Conservation (phyloP, 805 yeast species). For the Candida taoyuanica region DNA sequence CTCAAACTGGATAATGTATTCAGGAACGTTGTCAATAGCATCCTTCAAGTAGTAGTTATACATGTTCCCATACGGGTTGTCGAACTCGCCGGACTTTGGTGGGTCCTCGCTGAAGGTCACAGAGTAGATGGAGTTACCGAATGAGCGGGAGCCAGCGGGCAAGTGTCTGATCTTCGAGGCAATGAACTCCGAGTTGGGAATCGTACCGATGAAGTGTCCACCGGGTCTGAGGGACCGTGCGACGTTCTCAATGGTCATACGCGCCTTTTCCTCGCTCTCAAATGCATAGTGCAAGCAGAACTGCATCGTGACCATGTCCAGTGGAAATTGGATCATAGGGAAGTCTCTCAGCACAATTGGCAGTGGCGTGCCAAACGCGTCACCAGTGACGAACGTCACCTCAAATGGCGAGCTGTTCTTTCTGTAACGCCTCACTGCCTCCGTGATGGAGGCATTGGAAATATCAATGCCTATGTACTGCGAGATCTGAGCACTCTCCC, state of each 20-base stretch:
- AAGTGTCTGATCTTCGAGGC: constrained; percentile 57
- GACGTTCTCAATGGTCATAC: constrained; percentile 68
- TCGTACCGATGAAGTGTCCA: constrained; percentile 89
- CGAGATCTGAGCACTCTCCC: constrained; percentile 66
- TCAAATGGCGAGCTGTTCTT: constrained; percentile 58
- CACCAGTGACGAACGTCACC: constrained; percentile 87
- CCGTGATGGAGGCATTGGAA: constrained; percentile 80
- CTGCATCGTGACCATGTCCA: constrained; percentile 85
- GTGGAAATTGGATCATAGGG: constrained; percentile 67
- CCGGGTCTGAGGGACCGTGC: constrained; percentile 72
- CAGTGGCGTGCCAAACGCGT: constrained; percentile 71
- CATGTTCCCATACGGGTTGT: constrained; percentile 75
- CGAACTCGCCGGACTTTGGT: constrained; percentile 69
- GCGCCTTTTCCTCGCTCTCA: constrained; percentile 75
- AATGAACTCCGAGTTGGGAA: constrained; percentile 86
- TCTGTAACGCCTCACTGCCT: constrained; percentile 73
- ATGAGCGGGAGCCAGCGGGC: constrained; percentile 48
- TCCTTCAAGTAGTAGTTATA: constrained; percentile 81
- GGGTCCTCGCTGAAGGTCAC: constrained; percentile 78
- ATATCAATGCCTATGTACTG: constrained; percentile 90
- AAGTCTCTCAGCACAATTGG: constrained; percentile 66
- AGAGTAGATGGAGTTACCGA: constrained; percentile 83
- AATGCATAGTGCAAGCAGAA: constrained; percentile 95
- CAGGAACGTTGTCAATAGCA: constrained; percentile 96
- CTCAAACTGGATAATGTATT: constrained; percentile 94